phyloP scores from a whole-genome alignment of 257 asterid genomes.

The Przewalskia tangutica region DNA sequence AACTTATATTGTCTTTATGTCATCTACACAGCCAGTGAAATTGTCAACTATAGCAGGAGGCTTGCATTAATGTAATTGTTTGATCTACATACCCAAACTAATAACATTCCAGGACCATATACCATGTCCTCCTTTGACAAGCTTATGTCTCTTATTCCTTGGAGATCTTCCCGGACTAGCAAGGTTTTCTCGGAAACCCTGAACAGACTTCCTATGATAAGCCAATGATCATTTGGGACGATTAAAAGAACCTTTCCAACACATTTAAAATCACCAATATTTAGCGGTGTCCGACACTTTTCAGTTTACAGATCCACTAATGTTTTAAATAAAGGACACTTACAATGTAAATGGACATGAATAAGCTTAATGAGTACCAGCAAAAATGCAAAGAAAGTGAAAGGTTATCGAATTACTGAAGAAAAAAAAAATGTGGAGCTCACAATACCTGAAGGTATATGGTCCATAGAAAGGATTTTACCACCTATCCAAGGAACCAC shows the following conservation, averaged over 20 bases:
- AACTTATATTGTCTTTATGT: neutral
- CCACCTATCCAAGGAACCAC: constrained; percentile 97
- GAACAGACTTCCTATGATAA: neutral
- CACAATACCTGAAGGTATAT: constrained; percentile 71
- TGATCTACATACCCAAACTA: neutral
- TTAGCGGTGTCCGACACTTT: neutral
- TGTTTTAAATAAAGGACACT: neutral
- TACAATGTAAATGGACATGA: neutral
- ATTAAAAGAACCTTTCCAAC: neutral
- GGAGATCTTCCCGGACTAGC: neutral
- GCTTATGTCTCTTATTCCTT: neutral
- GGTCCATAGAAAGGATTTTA: constrained; percentile 88
- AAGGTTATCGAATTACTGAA: neutral
- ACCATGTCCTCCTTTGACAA: neutral
- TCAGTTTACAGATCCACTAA: neutral
- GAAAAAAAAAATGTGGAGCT: neutral
- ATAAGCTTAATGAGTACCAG: neutral
- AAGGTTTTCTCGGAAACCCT: neutral
- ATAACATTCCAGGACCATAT: neutral
- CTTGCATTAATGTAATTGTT: neutral
- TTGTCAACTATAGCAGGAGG: neutral
- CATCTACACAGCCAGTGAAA: neutral
- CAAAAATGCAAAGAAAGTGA: neutral
- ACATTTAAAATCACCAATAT: neutral
- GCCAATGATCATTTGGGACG: neutral